phyloP scores from a whole-genome alignment of 805 yeast genomes.

The Saccharomycopsis vini region DNA sequence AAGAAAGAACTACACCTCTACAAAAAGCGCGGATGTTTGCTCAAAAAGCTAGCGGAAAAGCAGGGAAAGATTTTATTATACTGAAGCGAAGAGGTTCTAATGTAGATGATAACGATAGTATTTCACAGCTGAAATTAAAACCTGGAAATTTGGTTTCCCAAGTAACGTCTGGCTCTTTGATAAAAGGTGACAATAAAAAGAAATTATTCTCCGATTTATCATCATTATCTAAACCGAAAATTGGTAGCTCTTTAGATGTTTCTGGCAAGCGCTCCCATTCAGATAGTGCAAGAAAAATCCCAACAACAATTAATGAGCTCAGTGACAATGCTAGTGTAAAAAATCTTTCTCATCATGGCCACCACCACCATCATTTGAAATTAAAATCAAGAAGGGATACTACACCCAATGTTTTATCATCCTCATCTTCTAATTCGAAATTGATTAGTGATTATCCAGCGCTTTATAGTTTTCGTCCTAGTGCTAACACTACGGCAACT shows the following conservation, averaged over 20 bases:
- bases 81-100: slow-evolving; percentile 7
- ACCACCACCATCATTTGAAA: slow-evolving; percentile 17
- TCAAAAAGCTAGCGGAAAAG: slow-evolving; percentile 6
- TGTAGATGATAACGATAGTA: slow-evolving; percentile 5
- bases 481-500: slow-evolving; percentile 12
- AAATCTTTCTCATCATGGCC: slow-evolving; percentile 11
- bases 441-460: slow-evolving; percentile 23
- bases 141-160: not conserved
- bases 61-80: slow-evolving; percentile 5
- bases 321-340: slow-evolving; percentile 1
- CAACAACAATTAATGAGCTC: slow-evolving; percentile 2
- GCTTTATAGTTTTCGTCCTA: slow-evolving; percentile 28
- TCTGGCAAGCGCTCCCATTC: slow-evolving; percentile 6
- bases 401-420: slow-evolving; percentile 21
- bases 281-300: slow-evolving; percentile 9
- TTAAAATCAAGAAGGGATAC: slow-evolving; percentile 9
- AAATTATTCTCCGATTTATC: slow-evolving; percentile 8
- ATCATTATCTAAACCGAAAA: slow-evolving; percentile 8
- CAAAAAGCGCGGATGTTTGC: slow-evolving; percentile 12
- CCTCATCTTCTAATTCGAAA: slow-evolving; percentile 28
- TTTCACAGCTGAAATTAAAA: not conserved
- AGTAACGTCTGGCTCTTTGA: not conserved
- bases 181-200: slow-evolving; percentile 3
- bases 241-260: not conserved
- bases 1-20: slow-evolving; percentile 8